phyloP scores from a whole-genome alignment of 257 asterid species.

The Vinca minor region DNA sequence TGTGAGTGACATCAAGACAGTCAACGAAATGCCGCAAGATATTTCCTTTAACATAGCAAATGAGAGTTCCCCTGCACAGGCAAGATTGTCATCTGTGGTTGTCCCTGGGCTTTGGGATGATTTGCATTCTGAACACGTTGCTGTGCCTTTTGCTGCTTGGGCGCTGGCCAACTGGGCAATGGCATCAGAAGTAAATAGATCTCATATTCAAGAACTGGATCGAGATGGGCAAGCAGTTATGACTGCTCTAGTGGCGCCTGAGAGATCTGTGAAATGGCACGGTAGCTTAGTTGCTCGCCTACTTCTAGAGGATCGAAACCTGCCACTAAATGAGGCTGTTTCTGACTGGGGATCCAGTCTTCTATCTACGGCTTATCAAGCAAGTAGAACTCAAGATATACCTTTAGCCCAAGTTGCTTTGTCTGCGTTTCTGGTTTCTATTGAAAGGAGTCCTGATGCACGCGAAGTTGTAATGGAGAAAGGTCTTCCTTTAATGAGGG shows the following conservation, averaged over 20 bases:
- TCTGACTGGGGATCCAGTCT: constrained; percentile 89
- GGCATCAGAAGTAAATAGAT: constrained; percentile 84
- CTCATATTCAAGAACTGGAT: constrained; percentile 90
- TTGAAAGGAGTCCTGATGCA: constrained; percentile 74
- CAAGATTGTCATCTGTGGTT: constrained; percentile 50
- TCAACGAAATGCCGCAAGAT: constrained; percentile 29
- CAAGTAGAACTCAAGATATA: constrained; percentile 79
- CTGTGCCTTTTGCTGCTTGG: constrained; percentile 99
- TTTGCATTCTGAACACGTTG: constrained; percentile 87
- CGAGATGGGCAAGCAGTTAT: constrained; percentile 77
- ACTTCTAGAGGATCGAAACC: constrained; percentile 70
- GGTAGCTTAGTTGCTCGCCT: constrained; percentile 88
- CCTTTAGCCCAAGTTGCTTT: constrained; percentile 72
- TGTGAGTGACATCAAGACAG: constrained; percentile 21
- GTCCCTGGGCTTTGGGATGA: constrained; percentile 99
- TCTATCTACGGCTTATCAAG: constrained; percentile 80
- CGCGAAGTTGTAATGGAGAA: constrained; percentile 71
- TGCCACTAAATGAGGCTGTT: constrained; percentile 74
- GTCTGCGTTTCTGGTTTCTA: constrained; percentile 76
- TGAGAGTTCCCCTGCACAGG: constrained; percentile 35
- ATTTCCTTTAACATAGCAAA: constrained; percentile 42
- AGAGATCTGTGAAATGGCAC: constrained; percentile 98
- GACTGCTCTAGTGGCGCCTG: constrained; percentile 92
- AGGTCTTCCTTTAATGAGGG: constrained; percentile 90
- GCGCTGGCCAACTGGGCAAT: constrained; percentile 98